Percentiles rank a stretch among this genome's conserved stretches.
These are phyloP conservation scores for Actinomucor elegans DNA, from an alignment of 371 early-diverging fungal genomes.

Conservation along the genomic window DNA sequence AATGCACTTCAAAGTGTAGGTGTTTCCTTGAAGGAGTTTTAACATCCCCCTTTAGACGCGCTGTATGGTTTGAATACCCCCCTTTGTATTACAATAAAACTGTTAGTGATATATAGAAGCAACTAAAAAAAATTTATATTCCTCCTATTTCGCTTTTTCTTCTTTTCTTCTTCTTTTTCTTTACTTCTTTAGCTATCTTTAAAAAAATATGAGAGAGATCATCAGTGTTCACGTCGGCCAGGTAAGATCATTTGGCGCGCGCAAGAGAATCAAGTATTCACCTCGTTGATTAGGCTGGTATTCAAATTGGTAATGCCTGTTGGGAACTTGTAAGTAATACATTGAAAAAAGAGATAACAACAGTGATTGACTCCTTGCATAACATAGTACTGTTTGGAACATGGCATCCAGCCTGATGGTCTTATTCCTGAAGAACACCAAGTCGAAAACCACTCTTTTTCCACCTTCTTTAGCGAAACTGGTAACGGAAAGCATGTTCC, in stretches of 20 bases:
- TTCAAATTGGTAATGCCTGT: constrained; percentile 99
- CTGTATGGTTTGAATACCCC: too few relatives aligned
- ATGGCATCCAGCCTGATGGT: constrained; percentile 98
- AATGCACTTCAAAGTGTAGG: constrained; percentile 75
- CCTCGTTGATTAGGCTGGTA: too few relatives aligned
- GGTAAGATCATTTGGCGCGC: too few relatives aligned
- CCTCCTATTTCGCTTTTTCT: neutral
- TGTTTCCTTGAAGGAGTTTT: constrained; percentile 44
- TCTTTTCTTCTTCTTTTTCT: constrained; percentile 1
- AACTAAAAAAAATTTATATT: too few relatives aligned
- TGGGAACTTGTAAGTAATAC: constrained; percentile 95
- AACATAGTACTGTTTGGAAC: constrained; percentile 98
- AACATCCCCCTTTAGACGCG: too few relatives aligned
- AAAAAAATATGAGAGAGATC: constrained; percentile 96
- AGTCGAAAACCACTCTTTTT: constrained; percentile 35
- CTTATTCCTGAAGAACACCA: constrained; percentile 68
- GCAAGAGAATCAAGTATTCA: too few relatives aligned
- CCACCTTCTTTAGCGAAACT: constrained; percentile 97
- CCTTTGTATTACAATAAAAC: too few relatives aligned
- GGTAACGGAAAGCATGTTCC: constrained; percentile 97
- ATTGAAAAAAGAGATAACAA: too few relatives aligned
- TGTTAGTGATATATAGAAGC: too few relatives aligned
- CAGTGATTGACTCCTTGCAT: too few relatives aligned
- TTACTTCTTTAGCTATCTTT: neutral
- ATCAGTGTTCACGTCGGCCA: constrained; percentile 97